These are phyloP conservation scores for Saussurea involucrata DNA, from an alignment of 129 eudicot genomes.

Conservation along the genomic window DNA sequence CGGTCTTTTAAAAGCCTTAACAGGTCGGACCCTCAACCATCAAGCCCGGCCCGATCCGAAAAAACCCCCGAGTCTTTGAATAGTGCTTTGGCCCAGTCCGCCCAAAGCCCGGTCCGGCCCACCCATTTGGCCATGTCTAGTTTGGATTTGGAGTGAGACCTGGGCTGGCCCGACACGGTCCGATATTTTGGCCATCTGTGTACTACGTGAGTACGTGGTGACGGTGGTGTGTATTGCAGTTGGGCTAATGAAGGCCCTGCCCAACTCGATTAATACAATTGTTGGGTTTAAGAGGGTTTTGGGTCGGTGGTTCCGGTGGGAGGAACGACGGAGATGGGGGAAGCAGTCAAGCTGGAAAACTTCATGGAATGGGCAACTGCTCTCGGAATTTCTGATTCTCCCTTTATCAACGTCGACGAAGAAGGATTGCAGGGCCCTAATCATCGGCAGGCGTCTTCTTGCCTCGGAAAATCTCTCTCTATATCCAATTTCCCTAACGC, in stretches of 20 bases:
- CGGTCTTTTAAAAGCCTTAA: no score
- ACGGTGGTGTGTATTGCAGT: background rate
- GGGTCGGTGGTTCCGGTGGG: slow-evolving; percentile 4
- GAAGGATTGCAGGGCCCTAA: background rate
- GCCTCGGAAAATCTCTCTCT: slow-evolving; percentile 52
- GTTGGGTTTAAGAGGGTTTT: background rate
- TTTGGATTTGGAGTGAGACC: no score
- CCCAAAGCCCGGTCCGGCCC: no score
- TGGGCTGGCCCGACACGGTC: no score
- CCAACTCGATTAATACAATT: background rate
- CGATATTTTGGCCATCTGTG: no score
- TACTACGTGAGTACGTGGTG: no score
- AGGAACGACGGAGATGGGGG: slow-evolving; percentile 35
- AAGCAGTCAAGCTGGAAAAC: slow-evolving; percentile 30
- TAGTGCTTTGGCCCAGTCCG: no score
- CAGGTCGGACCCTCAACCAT: no score
- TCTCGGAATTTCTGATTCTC: slow-evolving; percentile 60
- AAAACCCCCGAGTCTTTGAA: no score
- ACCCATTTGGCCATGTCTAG: no score
- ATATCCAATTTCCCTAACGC: slow-evolving; percentile 62
- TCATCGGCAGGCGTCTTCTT: slow-evolving; percentile 17
- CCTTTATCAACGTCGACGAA: background rate
- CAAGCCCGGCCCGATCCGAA: no score
- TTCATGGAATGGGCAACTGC: slow-evolving; percentile 61
- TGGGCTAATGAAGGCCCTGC: slow-evolving; percentile 5